phyloP scores from a whole-genome alignment of 1,139 yeast species.

The Candida tetrigidarum region DNA sequence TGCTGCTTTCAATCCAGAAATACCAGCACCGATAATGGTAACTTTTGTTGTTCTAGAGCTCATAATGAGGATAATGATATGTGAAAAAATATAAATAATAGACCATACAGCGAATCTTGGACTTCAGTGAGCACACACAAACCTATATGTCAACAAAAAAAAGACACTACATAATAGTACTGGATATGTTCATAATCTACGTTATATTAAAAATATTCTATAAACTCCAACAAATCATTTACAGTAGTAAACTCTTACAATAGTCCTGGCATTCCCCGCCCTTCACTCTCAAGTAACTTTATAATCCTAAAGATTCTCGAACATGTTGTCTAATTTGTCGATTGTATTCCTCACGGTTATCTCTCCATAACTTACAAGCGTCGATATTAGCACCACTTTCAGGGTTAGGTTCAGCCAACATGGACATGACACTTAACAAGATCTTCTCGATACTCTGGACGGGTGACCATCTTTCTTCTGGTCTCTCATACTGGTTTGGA shows the following conservation, averaged over 20 bases:
- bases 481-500: constrained; percentile 92
- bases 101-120: too few relatives aligned
- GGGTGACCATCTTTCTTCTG: constrained; percentile 98
- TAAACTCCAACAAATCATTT: neutral
- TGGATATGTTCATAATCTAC: neutral
- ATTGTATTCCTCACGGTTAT: constrained; percentile 69
- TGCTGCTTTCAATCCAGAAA: constrained; percentile 82
- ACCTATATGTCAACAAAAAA: too few relatives aligned
- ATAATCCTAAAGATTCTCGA: constrained; percentile 66
- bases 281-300: constrained; percentile 9
- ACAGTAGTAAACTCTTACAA: neutral
- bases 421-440: constrained; percentile 86
- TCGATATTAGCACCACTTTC: constrained; percentile 98
- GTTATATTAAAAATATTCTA: neutral
- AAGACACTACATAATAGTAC: too few relatives aligned
- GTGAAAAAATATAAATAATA: too few relatives aligned
- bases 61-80: neutral
- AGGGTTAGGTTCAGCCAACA: constrained; percentile 96
- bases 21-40: constrained; percentile 76
- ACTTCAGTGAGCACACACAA: too few relatives aligned
- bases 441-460: constrained; percentile 97
- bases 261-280: neutral
- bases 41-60: constrained; percentile 14
- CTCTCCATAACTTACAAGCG: constrained; percentile 96
- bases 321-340: constrained; percentile 68